Conservation (phyloP, 2,329 filamentous ascomycete genomes). For the Pyrenochaeta sp. region DNA sequence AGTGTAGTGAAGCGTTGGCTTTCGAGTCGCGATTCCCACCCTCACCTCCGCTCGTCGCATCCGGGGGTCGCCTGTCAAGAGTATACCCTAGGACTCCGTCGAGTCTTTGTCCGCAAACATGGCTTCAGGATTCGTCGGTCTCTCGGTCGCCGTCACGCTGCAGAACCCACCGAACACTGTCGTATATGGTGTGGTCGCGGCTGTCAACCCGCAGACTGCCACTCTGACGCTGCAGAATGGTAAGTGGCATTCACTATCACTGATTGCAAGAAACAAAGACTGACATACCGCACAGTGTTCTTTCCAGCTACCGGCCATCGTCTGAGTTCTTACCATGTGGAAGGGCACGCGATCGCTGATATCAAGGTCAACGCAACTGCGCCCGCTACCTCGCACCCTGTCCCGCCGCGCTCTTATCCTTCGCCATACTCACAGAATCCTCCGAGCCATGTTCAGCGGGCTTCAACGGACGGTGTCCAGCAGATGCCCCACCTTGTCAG, state of each 20-base stretch:
- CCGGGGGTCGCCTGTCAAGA: conserved; percentile 13
- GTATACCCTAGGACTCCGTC: neutral
- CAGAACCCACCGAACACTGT: conserved; percentile 69
- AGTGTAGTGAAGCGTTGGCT: conserved; percentile 5
- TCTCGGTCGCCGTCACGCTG: conserved; percentile 78
- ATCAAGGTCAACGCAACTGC: conserved; percentile 59
- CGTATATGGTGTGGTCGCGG: conserved; percentile 74
- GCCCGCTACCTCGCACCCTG: conserved; percentile 26
- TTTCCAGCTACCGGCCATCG: conserved; percentile 63
- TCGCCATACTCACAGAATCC: conserved; percentile 32
- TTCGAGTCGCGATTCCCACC: conserved; percentile 7
- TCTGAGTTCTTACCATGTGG: conserved; percentile 63
- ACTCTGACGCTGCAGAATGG: conserved; percentile 76
- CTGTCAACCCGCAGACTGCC: conserved; percentile 69
- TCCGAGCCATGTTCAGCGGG: conserved; percentile 19
- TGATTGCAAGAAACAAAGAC: conserved; percentile 19
- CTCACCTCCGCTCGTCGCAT: conserved; percentile 12
- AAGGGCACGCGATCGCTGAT: conserved; percentile 67
- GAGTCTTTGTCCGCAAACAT: conserved; percentile 51
- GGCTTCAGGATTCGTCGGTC: conserved; percentile 75
- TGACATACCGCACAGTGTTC: conserved; percentile 52
- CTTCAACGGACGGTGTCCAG: conserved; percentile 8
- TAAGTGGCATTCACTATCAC: conserved; percentile 46
- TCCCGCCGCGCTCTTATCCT: conserved; percentile 24
- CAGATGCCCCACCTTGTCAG: conserved; percentile 20